Conservation (phyloP, 192 early-diverging fungal genomes). For the Chytriomyces sp. region DNA sequence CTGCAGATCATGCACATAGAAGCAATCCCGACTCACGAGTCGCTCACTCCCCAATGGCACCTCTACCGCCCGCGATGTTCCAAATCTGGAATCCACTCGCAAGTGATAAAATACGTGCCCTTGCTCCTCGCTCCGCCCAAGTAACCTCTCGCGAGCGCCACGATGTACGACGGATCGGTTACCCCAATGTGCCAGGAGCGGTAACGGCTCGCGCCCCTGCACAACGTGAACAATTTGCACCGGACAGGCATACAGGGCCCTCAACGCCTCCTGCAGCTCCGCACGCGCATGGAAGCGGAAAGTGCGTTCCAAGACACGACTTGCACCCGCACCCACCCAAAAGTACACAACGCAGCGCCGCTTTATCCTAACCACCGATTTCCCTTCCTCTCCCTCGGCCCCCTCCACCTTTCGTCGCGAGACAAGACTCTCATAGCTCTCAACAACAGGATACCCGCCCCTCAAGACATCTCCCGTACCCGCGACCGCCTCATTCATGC, state of each 20-base stretch:
- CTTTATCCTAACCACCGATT: neutral
- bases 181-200: conserved; percentile 53
- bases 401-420: neutral
- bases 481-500: conserved; percentile 18
- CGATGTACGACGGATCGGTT: conserved; percentile 48
- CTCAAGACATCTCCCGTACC: neutral
- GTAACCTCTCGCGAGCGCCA: conserved; percentile 26
- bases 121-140: neutral
- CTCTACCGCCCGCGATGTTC: conserved; percentile 51
- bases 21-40: conserved; percentile 51
- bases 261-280: conserved; percentile 52
- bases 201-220: conserved; percentile 52
- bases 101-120: conserved; percentile 48
- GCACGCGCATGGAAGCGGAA: conserved; percentile 52
- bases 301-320: conserved; percentile 45
- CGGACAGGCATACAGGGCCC: conserved; percentile 47
- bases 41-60: conserved; percentile 18
- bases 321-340: conserved; percentile 46
- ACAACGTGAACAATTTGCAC: conserved; percentile 42
- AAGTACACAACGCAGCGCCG: conserved; percentile 56
- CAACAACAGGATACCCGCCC: conserved; percentile 13
- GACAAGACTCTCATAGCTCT: conserved; percentile 2
- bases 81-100: conserved; percentile 44
- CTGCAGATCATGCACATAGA: conserved; percentile 34
- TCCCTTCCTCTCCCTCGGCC: neutral